phyloP scores from a whole-genome alignment of 305 asterid species.

The Euphrasia arctica region DNA sequence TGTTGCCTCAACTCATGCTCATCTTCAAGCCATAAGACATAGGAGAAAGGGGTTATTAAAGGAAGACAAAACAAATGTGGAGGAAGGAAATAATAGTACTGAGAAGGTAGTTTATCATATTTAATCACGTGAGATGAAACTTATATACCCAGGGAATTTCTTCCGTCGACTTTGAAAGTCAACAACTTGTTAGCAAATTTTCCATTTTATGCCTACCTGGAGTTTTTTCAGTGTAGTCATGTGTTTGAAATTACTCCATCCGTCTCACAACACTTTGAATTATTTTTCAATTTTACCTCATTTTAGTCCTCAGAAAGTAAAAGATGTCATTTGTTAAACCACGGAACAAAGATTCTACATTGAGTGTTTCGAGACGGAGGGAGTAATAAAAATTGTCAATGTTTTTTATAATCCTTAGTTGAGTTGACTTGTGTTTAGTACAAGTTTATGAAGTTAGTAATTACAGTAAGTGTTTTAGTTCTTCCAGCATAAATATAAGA shows the following conservation, averaged over 20 bases:
- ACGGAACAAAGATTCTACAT: too few relatives aligned
- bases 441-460: background rate
- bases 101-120: conserved; percentile 47
- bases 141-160: background rate
- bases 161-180: background rate
- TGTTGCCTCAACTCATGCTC: conserved; percentile 85
- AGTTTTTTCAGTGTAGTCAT: background rate
- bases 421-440: background rate
- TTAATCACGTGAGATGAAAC: background rate
- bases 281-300: too few relatives aligned
- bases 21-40: conserved; percentile 72
- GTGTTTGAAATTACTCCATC: background rate
- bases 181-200: background rate
- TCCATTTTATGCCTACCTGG: background rate
- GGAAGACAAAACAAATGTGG: conserved; percentile 39
- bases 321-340: too few relatives aligned
- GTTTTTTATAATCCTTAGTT: background rate
- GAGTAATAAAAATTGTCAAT: background rate
- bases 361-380: background rate
- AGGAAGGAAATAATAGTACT: conserved; percentile 33
- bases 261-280: too few relatives aligned
- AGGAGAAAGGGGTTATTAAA: conserved; percentile 51
- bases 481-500: conserved; percentile 2
- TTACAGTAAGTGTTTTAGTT: background rate
- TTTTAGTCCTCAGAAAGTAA: too few relatives aligned